Evolutionary conservation across 352 stramenopile species (phyloP).

Genomic region (Pythium biforme): DNA sequence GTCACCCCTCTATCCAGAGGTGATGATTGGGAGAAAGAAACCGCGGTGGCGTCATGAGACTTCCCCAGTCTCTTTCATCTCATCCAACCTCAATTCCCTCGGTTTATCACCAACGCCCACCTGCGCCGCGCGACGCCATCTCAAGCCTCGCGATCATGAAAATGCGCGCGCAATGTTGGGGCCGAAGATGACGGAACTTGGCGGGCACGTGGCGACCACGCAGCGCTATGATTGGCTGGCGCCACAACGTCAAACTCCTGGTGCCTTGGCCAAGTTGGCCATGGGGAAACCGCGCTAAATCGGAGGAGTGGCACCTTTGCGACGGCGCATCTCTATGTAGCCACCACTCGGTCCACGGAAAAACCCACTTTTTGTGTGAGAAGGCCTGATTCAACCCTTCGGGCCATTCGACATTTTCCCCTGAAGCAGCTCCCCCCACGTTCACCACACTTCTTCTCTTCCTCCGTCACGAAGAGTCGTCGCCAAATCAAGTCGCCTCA

Average conservation of each 20-base stretch:
- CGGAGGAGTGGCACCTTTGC: background rate
- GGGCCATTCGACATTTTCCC: constrained; percentile 16
- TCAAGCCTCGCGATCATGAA: background rate
- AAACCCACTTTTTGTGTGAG: background rate
- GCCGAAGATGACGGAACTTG: background rate
- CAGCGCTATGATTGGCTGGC: constrained; percentile 1
- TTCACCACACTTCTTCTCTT: background rate
- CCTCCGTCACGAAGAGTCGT: constrained; percentile 6
- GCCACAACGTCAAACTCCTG: background rate
- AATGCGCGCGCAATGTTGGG: background rate
- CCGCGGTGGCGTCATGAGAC: background rate
- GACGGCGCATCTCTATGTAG: constrained; percentile 24
- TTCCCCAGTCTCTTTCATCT: background rate
- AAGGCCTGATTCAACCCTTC: background rate
- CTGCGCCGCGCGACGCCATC: background rate
- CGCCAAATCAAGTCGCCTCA: constrained; percentile 10
- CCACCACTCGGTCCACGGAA: constrained; percentile 2
- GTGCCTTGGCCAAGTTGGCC: background rate
- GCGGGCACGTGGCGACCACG: background rate
- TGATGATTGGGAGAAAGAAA: no score
- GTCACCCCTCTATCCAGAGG: no score
- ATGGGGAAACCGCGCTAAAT: background rate
- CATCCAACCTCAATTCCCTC: background rate
- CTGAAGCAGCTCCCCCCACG: constrained; percentile 1
- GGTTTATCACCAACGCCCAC: no score